Base-by-base conservation (phyloP, 2,329 filamentous ascomycete species). In the Trichophyton simii region DNA sequence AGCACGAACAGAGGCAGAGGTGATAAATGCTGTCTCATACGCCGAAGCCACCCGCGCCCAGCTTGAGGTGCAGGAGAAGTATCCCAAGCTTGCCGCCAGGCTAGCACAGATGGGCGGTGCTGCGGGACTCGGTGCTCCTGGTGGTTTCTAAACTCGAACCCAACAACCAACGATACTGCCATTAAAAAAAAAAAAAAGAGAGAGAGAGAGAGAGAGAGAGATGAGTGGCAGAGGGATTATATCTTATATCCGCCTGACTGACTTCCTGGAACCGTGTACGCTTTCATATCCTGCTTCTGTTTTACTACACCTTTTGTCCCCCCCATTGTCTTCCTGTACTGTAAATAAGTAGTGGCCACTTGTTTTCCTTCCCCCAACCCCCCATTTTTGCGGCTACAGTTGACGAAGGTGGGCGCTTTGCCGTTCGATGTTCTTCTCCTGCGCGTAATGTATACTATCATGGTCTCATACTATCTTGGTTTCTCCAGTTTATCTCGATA, bases 11-110 rank as follows among this genome's bases (percentile, higher is more conserved):
- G 92, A 96, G 70, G 89, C 88, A 63, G 94, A 99, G 79, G 91
- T 97, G 65, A 85, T 97, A 67, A 97, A 97, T 71, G 94, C 94
- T 5, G 82, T 99, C 18, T 96, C 90, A 20, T 99, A 99, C 72
- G 94, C 94, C 34, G 94, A 99, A 77, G 94, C 94, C 20, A 97
- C 94, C 44, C 83, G 94, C 70, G 97, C 94, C 65, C 94, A 99
- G 76, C 84, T 99, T 65, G 89, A 96, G 77, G 88, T 94, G 15
- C 88, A 90, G 72, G 87, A 91, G 76, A 89, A 89, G 76, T 92
- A 92, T 72, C 89, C 89, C 46, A 84, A 90, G 73, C 80, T 94
- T 59, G 87, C 87, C 13, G 84, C 82, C 63, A 87, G 87, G 72
- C 80, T 92, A 66, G 81, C 85, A 66, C 80, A 80, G 60, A 85